phyloP scores from a whole-genome alignment of 768 basidiomycete genomes.

The Leccinum uliginosum region DNA sequence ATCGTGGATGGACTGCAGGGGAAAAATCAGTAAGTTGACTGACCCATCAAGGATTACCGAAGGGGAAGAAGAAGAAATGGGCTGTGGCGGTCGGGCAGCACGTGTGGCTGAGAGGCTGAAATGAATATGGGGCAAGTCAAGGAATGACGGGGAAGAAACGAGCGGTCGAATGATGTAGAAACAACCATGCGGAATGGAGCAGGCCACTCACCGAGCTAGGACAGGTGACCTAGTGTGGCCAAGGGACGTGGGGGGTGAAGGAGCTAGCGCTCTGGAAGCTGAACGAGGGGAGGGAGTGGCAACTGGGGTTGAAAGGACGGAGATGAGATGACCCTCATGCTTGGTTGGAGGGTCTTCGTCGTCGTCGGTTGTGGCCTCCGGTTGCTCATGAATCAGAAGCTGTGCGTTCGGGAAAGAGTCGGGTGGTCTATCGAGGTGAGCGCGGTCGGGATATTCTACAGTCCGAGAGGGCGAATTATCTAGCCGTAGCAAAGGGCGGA shows the following conservation, averaged over 20 bases:
- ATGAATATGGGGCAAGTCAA: slow-evolving; percentile 11
- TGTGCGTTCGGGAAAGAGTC: slow-evolving; percentile 7
- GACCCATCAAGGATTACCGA: background rate
- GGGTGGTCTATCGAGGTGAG: slow-evolving; percentile 7
- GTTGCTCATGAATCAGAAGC: slow-evolving; percentile 9
- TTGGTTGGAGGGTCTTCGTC: slow-evolving; percentile 24
- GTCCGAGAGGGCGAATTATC: slow-evolving; percentile 27
- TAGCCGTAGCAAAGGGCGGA: slow-evolving; percentile 29
- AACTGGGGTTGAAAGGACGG: slow-evolving; percentile 7
- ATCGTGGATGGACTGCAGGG: slow-evolving; percentile 43
- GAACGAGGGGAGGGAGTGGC: slow-evolving; percentile 13
- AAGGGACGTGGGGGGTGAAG: slow-evolving; percentile 8
- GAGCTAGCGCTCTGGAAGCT: slow-evolving; percentile 9
- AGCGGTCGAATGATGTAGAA: slow-evolving; percentile 4
- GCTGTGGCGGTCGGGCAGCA: slow-evolving; percentile 10
- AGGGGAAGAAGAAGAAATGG: background rate
- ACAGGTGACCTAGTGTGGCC: slow-evolving; percentile 32
- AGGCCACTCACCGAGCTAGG: slow-evolving; percentile 25
- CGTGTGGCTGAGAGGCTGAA: slow-evolving; percentile 13
- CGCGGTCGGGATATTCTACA: slow-evolving; percentile 7
- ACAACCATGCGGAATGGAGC: background rate
- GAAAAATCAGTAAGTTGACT: slow-evolving; percentile 8
- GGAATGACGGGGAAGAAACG: slow-evolving; percentile 8
- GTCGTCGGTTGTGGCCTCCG: slow-evolving; percentile 11
- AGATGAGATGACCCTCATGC: slow-evolving; percentile 25